phyloP scores from a whole-genome alignment of 495 filamentous ascomycete genomes.

The Xylaria acuta region DNA sequence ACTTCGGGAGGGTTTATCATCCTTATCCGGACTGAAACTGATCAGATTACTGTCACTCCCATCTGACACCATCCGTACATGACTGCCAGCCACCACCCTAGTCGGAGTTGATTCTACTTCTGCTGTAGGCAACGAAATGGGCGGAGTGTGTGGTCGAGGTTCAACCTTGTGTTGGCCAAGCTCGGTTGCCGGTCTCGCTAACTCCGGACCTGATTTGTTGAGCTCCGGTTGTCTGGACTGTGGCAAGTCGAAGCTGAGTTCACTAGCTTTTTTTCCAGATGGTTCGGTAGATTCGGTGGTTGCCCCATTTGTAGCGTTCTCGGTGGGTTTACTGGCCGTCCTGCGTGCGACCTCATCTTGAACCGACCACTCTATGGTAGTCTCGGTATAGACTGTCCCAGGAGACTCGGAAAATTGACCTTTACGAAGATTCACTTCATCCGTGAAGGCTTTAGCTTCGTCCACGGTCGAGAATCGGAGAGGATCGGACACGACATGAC shows the following conservation, averaged over 20 bases:
- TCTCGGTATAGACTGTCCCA: background rate
- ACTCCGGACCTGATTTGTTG: background rate
- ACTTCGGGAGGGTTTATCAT: background rate
- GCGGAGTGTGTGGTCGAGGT: slow-evolving; percentile 9
- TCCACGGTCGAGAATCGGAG: slow-evolving; percentile 12
- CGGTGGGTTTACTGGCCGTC: background rate
- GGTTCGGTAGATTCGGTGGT: background rate
- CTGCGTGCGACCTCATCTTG: background rate
- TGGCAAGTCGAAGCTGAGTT: background rate
- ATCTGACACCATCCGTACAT: background rate
- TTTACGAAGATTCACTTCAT: background rate
- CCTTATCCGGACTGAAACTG: slow-evolving; percentile 7
- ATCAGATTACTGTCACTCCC: slow-evolving; percentile 7
- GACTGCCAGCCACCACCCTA: background rate
- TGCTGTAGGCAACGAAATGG: background rate
- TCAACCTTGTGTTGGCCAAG: background rate
- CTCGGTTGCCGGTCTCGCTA: background rate
- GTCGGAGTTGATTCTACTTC: background rate
- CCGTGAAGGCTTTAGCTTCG: background rate
- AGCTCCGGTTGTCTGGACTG: background rate
- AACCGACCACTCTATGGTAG: background rate
- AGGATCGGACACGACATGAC: background rate
- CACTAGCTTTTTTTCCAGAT: background rate
- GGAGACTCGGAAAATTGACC: background rate
- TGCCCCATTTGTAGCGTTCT: background rate